Evolutionary conservation across 495 filamentous ascomycete genomes (phyloP), one percentile per base, ranked within the genome.

Genomic region (Rhypophila decipiens): DNA sequence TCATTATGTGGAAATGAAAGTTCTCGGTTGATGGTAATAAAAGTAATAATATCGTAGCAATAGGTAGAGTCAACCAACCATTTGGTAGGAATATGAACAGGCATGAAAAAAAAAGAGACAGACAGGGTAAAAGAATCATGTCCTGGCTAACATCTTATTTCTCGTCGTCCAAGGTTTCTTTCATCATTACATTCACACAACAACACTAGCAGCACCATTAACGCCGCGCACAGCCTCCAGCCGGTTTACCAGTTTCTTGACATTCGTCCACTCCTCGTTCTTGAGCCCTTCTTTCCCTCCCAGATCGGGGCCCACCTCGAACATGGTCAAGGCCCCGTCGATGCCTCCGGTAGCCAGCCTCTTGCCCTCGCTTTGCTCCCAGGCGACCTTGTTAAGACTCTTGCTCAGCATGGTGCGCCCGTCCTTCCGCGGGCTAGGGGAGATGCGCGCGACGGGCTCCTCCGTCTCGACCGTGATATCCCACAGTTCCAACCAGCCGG

Each of bases 401-500:
- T 84, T 83, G 53, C 83, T 82, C 55, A 90, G 67, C 55, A 75
- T 74, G 55, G 75, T 62, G 63, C 78, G 58, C 42, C 77, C 69
- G 50, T 79, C 71, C 62, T 82, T 76, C 24, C 76, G 70, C 9
- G 73, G 67, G 50, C 72, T 80, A 0, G 93, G 90, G 36, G 77
- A 74, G 38, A 87, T 81, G 51, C 82, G 83, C 33, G 84, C 83
- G 1, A 88, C 81, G 0, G 93, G 94, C 15, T 96, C 88, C 68
- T 97, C 93, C 2, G 83, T 90, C 64, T 96, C 90, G 13, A 86
- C 75, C 17, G 86, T 94, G 11, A 99, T 75, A 60, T 99, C 94
- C 88, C 90, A 99, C 33, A 99, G 71, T 66, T 97, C 93, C 31
- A 99, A 70, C 60, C 83, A 86, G n/a, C 93, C 93, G 12, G 84